Conservation (phyloP, 1,139 yeast genomes). For the Debaryomycetaceae sp. region DNA sequence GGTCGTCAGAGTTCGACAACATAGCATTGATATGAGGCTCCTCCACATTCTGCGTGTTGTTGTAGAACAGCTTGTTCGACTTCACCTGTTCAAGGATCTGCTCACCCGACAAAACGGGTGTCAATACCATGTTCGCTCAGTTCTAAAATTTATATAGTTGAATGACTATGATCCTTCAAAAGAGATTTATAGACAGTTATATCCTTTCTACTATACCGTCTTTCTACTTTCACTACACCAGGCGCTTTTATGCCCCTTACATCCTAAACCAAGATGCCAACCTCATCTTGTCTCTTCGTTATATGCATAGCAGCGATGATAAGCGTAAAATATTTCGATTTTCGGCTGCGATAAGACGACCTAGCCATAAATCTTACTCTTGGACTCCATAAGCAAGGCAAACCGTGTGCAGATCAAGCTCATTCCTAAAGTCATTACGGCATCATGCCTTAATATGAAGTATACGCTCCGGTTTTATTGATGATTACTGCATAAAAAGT, state of each 20-base stretch:
- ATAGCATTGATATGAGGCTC: constrained; percentile 13
- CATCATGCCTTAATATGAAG: neutral
- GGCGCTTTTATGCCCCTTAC: neutral
- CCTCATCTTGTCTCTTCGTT: neutral
- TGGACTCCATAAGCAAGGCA: no score
- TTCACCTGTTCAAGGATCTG: constrained; percentile 21
- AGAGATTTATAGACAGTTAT: no score
- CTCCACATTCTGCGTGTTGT: constrained; percentile 17
- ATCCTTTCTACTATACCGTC: no score
- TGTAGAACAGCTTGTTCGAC: constrained; percentile 14
- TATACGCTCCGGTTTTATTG: neutral
- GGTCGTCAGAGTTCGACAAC: constrained; percentile 30
- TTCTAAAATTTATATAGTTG: no score
- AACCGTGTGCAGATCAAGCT: no score
- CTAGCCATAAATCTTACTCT: no score
- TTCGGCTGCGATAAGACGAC: neutral
- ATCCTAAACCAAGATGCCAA: neutral
- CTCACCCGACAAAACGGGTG: constrained; percentile 11
- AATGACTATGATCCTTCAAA: no score
- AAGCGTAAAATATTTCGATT: neutral
- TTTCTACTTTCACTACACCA: no score
- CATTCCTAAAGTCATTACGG: neutral
- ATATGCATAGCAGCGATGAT: neutral
- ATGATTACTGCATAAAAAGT: neutral
- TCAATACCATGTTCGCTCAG: neutral